phyloP scores from a whole-genome alignment of 805 yeast species.

The Metschnikowia gelsemii region DNA sequence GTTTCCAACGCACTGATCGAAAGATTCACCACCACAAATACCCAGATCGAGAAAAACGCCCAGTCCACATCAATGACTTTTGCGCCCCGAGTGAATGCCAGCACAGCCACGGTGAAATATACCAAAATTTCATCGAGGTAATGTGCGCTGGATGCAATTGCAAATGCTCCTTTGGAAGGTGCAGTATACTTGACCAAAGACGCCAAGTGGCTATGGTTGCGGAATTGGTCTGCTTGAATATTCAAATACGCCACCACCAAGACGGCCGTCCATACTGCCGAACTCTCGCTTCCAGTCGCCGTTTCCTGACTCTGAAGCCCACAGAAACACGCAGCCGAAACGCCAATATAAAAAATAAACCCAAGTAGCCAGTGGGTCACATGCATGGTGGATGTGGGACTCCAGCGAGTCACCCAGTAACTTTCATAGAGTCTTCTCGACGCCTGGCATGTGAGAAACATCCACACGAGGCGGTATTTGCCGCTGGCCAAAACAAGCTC shows the following conservation, averaged over 20 bases:
- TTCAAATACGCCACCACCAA: conserved; percentile 24
- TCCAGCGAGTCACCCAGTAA: conserved; percentile 46
- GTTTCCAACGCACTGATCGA: conserved; percentile 56
- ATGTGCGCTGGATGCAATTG: conserved; percentile 60
- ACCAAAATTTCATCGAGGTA: conserved; percentile 64
- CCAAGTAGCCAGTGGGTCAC: conserved; percentile 68
- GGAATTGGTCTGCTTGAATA: conserved; percentile 52
- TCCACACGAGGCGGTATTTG: conserved; percentile 24
- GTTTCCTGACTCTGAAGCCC: conserved; percentile 7
- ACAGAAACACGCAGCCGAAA: conserved; percentile 37
- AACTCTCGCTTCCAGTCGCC: background rate
- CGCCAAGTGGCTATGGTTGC: conserved; percentile 52
- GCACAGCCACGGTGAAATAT: conserved; percentile 40
- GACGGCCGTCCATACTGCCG: background rate
- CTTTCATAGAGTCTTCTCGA: conserved; percentile 58
- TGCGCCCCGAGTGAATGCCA: conserved; percentile 16
- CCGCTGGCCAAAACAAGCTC: conserved; percentile 12
- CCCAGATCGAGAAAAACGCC: conserved; percentile 26
- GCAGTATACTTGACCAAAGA: conserved; percentile 51
- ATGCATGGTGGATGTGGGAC: conserved; percentile 54
- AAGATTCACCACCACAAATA: conserved; percentile 47
- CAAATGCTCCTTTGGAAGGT: conserved; percentile 54
- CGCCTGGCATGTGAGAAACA: conserved; percentile 46
- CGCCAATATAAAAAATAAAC: conserved; percentile 51
- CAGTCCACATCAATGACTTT: conserved; percentile 18